Conservation (phyloP, 768 basidiomycete species). For the Suillus placidus region DNA sequence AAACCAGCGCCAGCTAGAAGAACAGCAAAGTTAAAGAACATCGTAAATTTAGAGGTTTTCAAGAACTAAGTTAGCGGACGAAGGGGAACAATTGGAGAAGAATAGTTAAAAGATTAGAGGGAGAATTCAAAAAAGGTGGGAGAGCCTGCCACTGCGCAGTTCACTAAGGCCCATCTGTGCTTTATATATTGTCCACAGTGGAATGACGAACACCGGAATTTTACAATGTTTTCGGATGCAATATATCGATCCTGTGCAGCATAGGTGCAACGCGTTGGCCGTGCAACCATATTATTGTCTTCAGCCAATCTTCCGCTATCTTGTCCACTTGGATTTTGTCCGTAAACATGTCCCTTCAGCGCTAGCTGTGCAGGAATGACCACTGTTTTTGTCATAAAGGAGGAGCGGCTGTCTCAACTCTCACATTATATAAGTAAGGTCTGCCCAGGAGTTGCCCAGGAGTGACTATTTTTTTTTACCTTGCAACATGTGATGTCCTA, state of each 20-base stretch:
- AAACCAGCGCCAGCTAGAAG: conserved; percentile 38
- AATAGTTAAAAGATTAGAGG: not conserved
- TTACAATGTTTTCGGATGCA: not conserved
- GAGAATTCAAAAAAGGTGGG: not conserved
- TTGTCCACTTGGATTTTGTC: not conserved
- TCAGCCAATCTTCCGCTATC: no score
- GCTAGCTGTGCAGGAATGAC: not conserved
- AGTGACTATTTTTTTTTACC: not conserved
- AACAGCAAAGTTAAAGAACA: conserved; percentile 29
- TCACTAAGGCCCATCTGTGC: not conserved
- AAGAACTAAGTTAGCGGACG: not conserved
- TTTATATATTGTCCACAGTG: not conserved
- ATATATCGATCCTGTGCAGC: not conserved
- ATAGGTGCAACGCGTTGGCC: not conserved
- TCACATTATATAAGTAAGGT: not conserved
- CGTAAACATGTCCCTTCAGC: not conserved
- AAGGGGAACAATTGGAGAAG: not conserved
- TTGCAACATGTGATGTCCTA: not conserved
- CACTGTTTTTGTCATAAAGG: not conserved
- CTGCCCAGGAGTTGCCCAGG: not conserved
- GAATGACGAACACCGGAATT: not conserved
- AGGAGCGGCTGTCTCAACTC: not conserved
- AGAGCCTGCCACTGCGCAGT: not conserved
- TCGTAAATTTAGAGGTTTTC: conserved; percentile 11
- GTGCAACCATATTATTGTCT: not conserved